Evolutionary conservation across 768 basidiomycete genomes (phyloP), one percentile per base, ranked within the genome.

Genomic region (Vishniacozyma victoriae): DNA sequence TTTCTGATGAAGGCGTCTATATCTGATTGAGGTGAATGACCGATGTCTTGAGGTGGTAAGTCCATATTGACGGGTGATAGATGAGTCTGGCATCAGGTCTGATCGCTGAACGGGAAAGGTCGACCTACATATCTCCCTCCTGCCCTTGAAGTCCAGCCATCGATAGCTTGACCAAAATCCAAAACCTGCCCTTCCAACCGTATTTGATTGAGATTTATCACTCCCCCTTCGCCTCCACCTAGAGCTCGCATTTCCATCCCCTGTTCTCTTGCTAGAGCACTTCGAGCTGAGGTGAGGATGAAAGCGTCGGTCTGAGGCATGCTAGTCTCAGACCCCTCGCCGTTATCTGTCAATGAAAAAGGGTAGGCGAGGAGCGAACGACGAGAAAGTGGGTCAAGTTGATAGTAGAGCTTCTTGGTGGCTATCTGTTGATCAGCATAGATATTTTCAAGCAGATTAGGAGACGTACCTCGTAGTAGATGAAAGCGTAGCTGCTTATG

Each of bases 331-430:
- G 22, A 7, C 25, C n/a, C n/a, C n/a, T n/a, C n/a, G n/a, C n/a
- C n/a, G n/a, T n/a, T n/a, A n/a, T 38, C 12, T 7, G 11, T 23
- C 16, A n/a, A 15, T 13, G 44, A 7, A n/a, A 46, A 26, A 15
- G 46, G 44, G 19, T 59, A 41, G 2, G 60, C 33, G 2, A 72
- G 48, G 0, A 72, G 54, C 1, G 70, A 72, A 5, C 70, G 60
- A 6, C 70, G 57, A 12, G 64, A 59, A 18, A 72, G 56, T 19
- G 62, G 62, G 41, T 72, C 70, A 4, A 66, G 48, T 27, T 62
- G 64, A 44, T 64, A 69, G 26, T 55, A 47, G 3, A 68, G 16
- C 1, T 44, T 67, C 3, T 46, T 42, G 13, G 39, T 40, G 2
- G n/a, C 22, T 4, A 54, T 22, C 65, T 69, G 33, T n/a, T 3